phyloP scores from a whole-genome alignment of 2,329 filamentous ascomycete genomes.

The Pyricularia sp. region DNA sequence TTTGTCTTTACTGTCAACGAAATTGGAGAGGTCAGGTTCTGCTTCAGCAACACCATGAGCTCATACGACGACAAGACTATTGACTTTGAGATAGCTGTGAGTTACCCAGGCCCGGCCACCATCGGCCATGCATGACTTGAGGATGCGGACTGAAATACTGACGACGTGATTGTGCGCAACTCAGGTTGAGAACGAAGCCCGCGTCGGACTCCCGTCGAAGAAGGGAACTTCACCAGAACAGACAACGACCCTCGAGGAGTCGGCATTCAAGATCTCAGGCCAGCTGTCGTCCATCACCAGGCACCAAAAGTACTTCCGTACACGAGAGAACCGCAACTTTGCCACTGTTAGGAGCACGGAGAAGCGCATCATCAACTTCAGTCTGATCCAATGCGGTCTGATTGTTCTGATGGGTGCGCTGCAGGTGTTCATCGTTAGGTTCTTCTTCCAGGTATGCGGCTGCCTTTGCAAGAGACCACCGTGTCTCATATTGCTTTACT shows the following conservation, averaged over 20 bases:
- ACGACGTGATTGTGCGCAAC: slow-evolving; percentile 9
- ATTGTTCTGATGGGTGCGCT: slow-evolving; percentile 92
- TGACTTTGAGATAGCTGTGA: slow-evolving; percentile 91
- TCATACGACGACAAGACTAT: slow-evolving; percentile 97
- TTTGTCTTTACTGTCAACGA: slow-evolving; percentile 94
- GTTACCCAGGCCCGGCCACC: slow-evolving; percentile 19
- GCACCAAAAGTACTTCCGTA: slow-evolving; percentile 99
- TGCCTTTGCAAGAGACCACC: neutral
- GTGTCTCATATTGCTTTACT: neutral
- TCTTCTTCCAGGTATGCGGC: slow-evolving; percentile 82
- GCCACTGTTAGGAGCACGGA: slow-evolving; percentile 96
- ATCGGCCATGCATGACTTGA: slow-evolving; percentile 9
- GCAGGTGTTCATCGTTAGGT: slow-evolving; percentile 94
- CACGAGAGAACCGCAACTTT: slow-evolving; percentile 97
- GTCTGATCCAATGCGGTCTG: slow-evolving; percentile 81
- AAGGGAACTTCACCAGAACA: slow-evolving; percentile 85
- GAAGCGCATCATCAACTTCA: slow-evolving; percentile 93
- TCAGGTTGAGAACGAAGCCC: slow-evolving; percentile 84
- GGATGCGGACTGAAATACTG: neutral
- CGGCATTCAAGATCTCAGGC: slow-evolving; percentile 87
- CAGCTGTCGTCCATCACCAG: slow-evolving; percentile 89
- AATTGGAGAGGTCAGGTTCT: slow-evolving; percentile 86
- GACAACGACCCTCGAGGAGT: slow-evolving; percentile 81
- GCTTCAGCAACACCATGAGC: slow-evolving; percentile 98
- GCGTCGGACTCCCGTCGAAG: slow-evolving; percentile 75